These are phyloP conservation scores for Pestalotiopsis sp. DNA, from an alignment of 2,329 filamentous ascomycete genomes.

Conservation along the genomic window DNA sequence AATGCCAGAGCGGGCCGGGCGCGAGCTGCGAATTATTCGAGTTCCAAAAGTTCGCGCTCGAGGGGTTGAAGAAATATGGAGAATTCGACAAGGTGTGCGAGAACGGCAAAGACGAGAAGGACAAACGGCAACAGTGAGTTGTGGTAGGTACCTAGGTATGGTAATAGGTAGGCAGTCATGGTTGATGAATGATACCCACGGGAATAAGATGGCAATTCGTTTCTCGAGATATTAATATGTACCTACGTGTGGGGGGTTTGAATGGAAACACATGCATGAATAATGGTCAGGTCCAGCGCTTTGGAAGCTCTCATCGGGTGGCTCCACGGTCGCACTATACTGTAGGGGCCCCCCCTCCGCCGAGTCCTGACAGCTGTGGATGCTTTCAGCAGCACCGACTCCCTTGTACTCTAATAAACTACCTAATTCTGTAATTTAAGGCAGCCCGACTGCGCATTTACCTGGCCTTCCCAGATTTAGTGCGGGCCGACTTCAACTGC, in stretches of 20 bases:
- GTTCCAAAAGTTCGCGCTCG: slow-evolving; percentile 33
- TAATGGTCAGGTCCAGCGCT: not conserved
- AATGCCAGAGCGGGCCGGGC: slow-evolving; percentile 46
- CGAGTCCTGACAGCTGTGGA: not conserved
- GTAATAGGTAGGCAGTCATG: not conserved
- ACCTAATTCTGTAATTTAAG: not conserved
- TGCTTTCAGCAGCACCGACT: not conserved
- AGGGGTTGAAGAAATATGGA: not conserved
- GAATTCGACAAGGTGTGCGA: slow-evolving; percentile 1
- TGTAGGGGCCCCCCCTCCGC: not conserved
- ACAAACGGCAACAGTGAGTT: not conserved
- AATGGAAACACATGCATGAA: not conserved
- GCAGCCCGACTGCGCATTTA: not conserved
- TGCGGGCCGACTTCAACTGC: not conserved
- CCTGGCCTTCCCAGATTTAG: not conserved
- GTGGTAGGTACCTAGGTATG: not conserved
- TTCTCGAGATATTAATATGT: not conserved
- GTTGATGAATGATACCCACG: not conserved
- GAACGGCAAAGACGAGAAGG: slow-evolving; percentile 1
- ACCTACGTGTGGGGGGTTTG: not conserved
- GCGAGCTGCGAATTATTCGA: slow-evolving; percentile 42
- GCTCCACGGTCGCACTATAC: too few relatives aligned
- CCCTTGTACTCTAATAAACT: not conserved
- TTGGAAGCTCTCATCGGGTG: not conserved
- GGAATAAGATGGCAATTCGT: not conserved